Percentiles rank a stretch among this genome's conserved stretches.
Conservation (phyloP, 2,329 filamentous ascomycete species). For the Diaporthe sp. region DNA sequence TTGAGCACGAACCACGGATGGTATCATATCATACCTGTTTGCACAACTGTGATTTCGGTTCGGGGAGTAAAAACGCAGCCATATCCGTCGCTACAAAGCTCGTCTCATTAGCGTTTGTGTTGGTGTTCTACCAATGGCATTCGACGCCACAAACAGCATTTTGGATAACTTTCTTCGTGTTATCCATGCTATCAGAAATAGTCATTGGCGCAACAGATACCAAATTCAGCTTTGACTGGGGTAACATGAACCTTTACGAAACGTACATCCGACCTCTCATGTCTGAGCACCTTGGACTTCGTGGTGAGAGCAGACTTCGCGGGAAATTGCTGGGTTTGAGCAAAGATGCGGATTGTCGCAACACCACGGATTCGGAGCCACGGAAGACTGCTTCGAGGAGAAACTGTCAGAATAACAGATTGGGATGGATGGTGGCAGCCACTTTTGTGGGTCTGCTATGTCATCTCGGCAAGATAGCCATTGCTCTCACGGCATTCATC, state of each 20-base stretch:
- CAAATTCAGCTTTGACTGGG: neutral
- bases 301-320: neutral
- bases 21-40: too few relatives aligned
- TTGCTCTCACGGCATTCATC: neutral
- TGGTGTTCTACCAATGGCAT: too few relatives aligned
- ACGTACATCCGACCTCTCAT: neutral
- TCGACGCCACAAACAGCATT: neutral
- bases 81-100: too few relatives aligned
- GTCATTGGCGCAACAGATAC: fast-evolving
- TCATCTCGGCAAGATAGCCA: neutral
- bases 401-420: neutral
- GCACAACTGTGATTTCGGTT: too few relatives aligned
- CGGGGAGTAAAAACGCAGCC: too few relatives aligned
- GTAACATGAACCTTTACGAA: neutral
- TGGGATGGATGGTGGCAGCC: neutral
- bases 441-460: neutral
- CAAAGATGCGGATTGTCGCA: neutral
- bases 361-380: too few relatives aligned
- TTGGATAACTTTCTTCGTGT: neutral
- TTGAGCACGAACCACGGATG: too few relatives aligned
- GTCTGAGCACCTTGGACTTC: neutral
- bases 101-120: too few relatives aligned
- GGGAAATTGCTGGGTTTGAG: neutral
- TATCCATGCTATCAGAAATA: neutral
- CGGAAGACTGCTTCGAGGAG: neutral